Evolutionary conservation across 1,284 basidiomycete genomes (phyloP).

Genomic region (Ceratobasidium sp.): DNA sequence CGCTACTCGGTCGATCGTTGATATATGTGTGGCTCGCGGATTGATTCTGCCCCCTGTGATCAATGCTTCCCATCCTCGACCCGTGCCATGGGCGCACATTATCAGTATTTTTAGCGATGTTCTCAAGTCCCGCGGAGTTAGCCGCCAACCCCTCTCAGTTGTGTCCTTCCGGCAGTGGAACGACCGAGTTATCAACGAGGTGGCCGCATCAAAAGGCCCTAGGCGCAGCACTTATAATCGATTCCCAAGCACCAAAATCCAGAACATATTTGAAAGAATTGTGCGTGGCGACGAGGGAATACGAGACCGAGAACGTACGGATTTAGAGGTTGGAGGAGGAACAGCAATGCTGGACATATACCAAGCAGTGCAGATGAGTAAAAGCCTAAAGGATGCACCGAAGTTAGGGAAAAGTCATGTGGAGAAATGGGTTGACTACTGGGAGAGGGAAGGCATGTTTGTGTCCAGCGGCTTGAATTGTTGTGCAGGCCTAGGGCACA

Average conservation of each 20-base stretch:
- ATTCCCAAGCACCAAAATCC: constrained; percentile 32
- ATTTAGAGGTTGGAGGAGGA: too few relatives aligned
- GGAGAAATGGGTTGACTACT: constrained; percentile 8
- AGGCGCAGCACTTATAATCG: neutral
- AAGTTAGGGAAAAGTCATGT: neutral
- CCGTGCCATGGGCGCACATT: neutral
- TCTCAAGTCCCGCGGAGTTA: neutral
- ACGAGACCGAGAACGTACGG: too few relatives aligned
- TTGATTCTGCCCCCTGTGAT: neutral
- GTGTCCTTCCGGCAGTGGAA: constrained; percentile 13
- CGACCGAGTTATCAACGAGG: neutral
- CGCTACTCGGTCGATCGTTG: constrained; percentile 2
- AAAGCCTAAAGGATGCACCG: neutral
- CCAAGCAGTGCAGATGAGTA: neutral
- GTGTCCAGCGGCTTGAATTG: too few relatives aligned
- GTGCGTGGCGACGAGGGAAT: neutral
- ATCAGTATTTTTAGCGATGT: neutral
- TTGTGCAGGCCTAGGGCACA: too few relatives aligned
- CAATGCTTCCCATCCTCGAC: neutral
- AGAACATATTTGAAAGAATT: constrained; percentile 3
- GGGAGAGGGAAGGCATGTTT: constrained; percentile 7
- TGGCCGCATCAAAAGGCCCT: neutral
- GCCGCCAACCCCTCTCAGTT: neutral
- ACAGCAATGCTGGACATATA: neutral
- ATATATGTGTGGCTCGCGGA: neutral